Base-by-base conservation (phyloP, 192 early-diverging fungal genomes). In the Coemansia asiatica region DNA sequence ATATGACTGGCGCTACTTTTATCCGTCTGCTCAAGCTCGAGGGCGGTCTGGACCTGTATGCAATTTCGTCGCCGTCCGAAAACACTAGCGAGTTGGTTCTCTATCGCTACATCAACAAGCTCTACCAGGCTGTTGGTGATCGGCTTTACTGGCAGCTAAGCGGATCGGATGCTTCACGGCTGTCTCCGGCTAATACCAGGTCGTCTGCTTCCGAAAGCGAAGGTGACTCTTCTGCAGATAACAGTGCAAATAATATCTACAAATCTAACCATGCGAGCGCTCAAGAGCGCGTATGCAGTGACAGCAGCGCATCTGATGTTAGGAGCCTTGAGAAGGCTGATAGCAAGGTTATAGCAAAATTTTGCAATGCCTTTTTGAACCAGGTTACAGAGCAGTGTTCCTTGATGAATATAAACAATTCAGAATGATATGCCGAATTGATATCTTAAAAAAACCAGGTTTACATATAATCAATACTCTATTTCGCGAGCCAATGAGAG, bases 1-100 rank as follows among this genome's bases (percentile, higher is more conserved):
- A 91, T 71, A 86, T 90, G 56, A 98, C 95, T 4, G 95, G 95
- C 8, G 82, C 87, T 19, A 79, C 87, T 0, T 96, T 92, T 68
- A 74, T 93, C 23, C 84, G 88, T 2, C 85, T 95, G 70, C 70
- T 79, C 36, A 66, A 81, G 10, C 80, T 75, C 6, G 76, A 65
- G 18, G 69, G 75, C 54, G 71, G 68, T 40, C 62, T 72, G 23
- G 25, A 66, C 36, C 60, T 68, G 51, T 38, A 63, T 27, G 53
- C 60, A 0, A 60, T 31, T 23, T 7, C 50, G 23, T 58, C 54
- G 6, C 46, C 35, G 25, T 28, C 19, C 23, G 61, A 56, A 46
- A 35, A 63, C 25, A 48, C 54, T 61, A 63, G 71, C 50, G 75
- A 76, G 61, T 53, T 76, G 25, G 75, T 76, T 3, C 60, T 79